Conservation (phyloP, 345 rosid genomes). For the Citrus cavaleriei region DNA sequence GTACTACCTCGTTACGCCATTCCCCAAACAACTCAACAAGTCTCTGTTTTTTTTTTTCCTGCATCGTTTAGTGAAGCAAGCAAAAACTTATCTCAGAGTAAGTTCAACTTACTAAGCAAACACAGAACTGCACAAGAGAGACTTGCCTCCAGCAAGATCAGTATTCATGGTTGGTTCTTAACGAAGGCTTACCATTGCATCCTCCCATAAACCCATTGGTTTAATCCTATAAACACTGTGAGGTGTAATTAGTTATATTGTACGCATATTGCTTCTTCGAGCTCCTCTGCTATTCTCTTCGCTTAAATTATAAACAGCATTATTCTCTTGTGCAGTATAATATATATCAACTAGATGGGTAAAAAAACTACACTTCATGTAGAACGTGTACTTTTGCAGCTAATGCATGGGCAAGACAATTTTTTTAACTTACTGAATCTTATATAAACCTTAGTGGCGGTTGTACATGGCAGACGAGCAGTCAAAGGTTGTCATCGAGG, state of each 20-base stretch:
- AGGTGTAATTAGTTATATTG: not conserved
- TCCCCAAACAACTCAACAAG: slow-evolving; percentile 15
- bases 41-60: slow-evolving; percentile 1
- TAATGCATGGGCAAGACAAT: not conserved
- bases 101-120: not conserved
- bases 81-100: not conserved
- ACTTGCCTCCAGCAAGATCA: slow-evolving; percentile 17
- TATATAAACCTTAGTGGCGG: not conserved
- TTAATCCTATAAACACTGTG: too few relatives aligned
- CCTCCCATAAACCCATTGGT: slow-evolving; percentile 4
- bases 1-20: slow-evolving; percentile 11
- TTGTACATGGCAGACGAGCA: not conserved
- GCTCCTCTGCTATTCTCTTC: not conserved
- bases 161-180: slow-evolving; percentile 9
- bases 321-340: not conserved
- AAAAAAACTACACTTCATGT: slow-evolving; percentile 4
- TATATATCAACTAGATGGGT: not conserved
- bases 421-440: not conserved
- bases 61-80: not conserved
- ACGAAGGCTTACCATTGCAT: slow-evolving; percentile 32
- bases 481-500: not conserved
- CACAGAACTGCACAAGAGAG: not conserved
- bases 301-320: not conserved
- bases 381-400: not conserved
- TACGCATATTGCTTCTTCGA: not conserved